Evolutionary conservation across 805 yeast genomes (phyloP).

Genomic region (Candida golubevii): DNA sequence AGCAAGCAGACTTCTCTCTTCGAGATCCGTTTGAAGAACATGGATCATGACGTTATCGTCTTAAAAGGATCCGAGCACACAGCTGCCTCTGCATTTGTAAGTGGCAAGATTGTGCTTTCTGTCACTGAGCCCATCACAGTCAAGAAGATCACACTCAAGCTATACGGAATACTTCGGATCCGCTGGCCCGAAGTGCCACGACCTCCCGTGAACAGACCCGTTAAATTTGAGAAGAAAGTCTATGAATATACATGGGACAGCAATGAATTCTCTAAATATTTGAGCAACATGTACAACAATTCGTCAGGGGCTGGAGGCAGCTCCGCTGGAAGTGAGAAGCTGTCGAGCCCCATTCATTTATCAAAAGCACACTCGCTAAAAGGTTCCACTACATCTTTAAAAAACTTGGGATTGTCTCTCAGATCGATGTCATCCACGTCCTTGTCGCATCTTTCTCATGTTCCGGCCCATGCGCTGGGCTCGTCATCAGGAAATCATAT

Average conservation of each 20-base stretch:
- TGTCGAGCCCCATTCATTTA: slow-evolving; percentile 8
- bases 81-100: slow-evolving; percentile 69
- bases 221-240: slow-evolving; percentile 54
- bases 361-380: slow-evolving; percentile 25
- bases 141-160: slow-evolving; percentile 56
- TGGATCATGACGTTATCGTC: slow-evolving; percentile 74
- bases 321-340: not conserved
- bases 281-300: slow-evolving; percentile 29
- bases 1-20: slow-evolving; percentile 32
- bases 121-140: slow-evolving; percentile 71
- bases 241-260: slow-evolving; percentile 80
- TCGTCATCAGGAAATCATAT: slow-evolving; percentile 33
- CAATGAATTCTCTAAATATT: slow-evolving; percentile 47
- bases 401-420: slow-evolving; percentile 28
- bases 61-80: slow-evolving; percentile 74
- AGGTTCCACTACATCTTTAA: slow-evolving; percentile 43
- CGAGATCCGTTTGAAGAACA: slow-evolving; percentile 55
- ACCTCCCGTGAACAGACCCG: slow-evolving; percentile 38
- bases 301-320: slow-evolving; percentile 1
- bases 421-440: slow-evolving; percentile 34
- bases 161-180: slow-evolving; percentile 64
- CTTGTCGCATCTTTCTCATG: slow-evolving; percentile 18
- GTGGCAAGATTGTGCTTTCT: slow-evolving; percentile 75
- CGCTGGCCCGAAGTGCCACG: slow-evolving; percentile 54
- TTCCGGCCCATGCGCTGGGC: slow-evolving; percentile 10